Base-by-base conservation (phyloP, 2,329 filamentous ascomycete genomes). In the Neofusicoccum parvum region DNA sequence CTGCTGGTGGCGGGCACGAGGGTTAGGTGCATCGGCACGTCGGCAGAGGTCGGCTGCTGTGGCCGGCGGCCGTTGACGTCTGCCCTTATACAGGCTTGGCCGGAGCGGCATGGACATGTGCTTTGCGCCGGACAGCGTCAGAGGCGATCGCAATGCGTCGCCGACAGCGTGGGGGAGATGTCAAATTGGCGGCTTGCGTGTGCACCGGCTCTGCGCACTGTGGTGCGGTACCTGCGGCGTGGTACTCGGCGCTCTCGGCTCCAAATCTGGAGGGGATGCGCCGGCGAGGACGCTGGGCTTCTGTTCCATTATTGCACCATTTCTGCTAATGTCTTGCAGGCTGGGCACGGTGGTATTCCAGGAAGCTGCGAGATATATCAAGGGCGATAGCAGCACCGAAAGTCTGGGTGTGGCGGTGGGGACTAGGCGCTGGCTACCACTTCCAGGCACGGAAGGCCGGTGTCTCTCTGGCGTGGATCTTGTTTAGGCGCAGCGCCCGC, bases 301-400 rank as follows among this genome's bases (percentile, higher is more conserved):
- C 14, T n/a, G 23, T 12, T 34, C 37, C 6, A 58, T 58, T 32
- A 58, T 58, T 32, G n/a, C 53, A 58, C 39, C 39, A 56, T 56
- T 56, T 37, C 36, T 56, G 51, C 51, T 17, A 58, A 48, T 59
- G 56, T 59, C 56, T 59, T 46, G 56, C 56, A 59, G 56, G 56
- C 41, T 48, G n/a, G 56, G 56, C 56, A 46, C 5, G 15, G 41
- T 37, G n/a, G 37, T 36, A 58, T 45, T 15, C 23, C 53, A 23
- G 20, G 14, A 17, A 6, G 23, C 37, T 17, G 37, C 43, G 27
- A 58, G 54, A 45, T 58, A 45, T 46, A 58, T 46, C 43, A 32
- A 17, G 15, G 50, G n/a, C n/a, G 15, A 53, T 53, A 53, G 34
- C 34, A 60, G 56, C 27, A 11, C 56, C 56, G 32, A 20, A 48